Conservation (phyloP, 495 filamentous ascomycete genomes). For the Lophiostoma macrostomum region DNA sequence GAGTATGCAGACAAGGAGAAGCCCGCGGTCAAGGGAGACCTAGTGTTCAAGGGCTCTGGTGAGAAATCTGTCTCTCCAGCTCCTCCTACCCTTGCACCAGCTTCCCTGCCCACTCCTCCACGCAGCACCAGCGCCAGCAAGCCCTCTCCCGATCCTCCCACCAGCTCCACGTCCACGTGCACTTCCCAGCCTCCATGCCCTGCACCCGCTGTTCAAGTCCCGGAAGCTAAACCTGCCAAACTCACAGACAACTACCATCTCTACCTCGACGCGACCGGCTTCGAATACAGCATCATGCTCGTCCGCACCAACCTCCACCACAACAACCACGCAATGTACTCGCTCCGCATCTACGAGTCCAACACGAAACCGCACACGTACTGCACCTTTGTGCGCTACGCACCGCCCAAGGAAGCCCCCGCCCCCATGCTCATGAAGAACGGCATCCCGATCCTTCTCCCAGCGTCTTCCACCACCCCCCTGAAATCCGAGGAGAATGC, state of each 20-base stretch:
- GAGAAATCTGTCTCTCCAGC: too few species aligned
- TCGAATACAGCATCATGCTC: conserved; percentile 50
- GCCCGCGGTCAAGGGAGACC: too few species aligned
- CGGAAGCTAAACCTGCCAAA: neutral
- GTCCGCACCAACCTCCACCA: conserved; percentile 41
- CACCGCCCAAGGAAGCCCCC: conserved; percentile 5
- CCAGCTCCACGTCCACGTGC: neutral
- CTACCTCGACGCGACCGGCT: conserved; percentile 47
- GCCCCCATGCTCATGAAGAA: neutral
- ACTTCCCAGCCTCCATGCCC: neutral
- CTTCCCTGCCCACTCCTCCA: too few species aligned
- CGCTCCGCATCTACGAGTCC: conserved; percentile 51
- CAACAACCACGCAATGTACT: conserved; percentile 44
- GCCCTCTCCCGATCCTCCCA: neutral
- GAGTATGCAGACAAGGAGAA: too few species aligned
- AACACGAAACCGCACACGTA: conserved; percentile 49
- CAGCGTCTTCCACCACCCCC: too few species aligned
- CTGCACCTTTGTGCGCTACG: conserved; percentile 33
- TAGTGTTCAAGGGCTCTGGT: too few species aligned
- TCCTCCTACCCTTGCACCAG: too few species aligned
- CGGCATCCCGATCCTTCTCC: neutral
- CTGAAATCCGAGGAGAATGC: too few species aligned
- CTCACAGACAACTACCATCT: conserved; percentile 48
- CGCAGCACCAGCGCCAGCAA: too few species aligned
- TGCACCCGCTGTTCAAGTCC: neutral